Conservation (phyloP, 2,329 filamentous ascomycete species). For the Scedosporium minutisporum region DNA sequence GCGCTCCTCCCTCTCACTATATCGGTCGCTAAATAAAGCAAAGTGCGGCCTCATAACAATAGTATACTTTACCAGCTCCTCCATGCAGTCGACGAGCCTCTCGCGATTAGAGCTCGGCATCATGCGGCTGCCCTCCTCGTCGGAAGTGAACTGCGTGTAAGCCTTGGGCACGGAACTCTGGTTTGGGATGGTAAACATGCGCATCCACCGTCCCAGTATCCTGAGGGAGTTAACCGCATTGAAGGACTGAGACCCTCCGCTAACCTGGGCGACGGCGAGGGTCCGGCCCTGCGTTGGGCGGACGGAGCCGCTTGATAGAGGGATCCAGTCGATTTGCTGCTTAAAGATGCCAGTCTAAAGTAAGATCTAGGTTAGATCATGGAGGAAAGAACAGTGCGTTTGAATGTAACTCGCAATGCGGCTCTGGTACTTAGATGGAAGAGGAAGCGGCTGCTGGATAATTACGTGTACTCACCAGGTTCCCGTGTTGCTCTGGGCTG, state of each 20-base stretch:
- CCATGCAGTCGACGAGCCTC: slow-evolving; percentile 56
- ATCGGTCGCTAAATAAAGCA: slow-evolving; percentile 51
- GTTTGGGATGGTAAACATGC: slow-evolving; percentile 59
- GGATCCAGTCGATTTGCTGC: slow-evolving; percentile 63
- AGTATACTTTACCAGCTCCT: slow-evolving; percentile 62
- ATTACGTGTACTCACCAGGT: slow-evolving; percentile 30
- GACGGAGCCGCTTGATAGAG: slow-evolving; percentile 49
- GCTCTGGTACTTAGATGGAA: background rate
- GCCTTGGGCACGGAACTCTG: slow-evolving; percentile 55
- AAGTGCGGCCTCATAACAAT: slow-evolving; percentile 54
- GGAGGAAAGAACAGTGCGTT: background rate
- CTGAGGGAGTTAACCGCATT: slow-evolving; percentile 58
- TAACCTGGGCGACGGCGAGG: slow-evolving; percentile 51
- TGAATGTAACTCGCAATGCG: background rate
- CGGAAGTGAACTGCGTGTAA: slow-evolving; percentile 47
- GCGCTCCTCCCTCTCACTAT: slow-evolving; percentile 45
- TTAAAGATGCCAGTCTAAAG: slow-evolving; percentile 54
- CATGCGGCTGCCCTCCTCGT: slow-evolving; percentile 40
- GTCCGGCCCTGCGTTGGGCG: slow-evolving; percentile 58
- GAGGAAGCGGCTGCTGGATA: no score
- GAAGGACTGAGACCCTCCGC: slow-evolving; percentile 56
- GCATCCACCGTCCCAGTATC: slow-evolving; percentile 59
- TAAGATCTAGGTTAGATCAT: no score
- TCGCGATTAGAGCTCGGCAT: slow-evolving; percentile 48
- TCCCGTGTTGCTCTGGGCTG: slow-evolving; percentile 58